Percentiles rank a stretch among this genome's conserved stretches.
phyloP scores from a whole-genome alignment of 176 grass and related monocot species.

The Elymus sibiricus region DNA sequence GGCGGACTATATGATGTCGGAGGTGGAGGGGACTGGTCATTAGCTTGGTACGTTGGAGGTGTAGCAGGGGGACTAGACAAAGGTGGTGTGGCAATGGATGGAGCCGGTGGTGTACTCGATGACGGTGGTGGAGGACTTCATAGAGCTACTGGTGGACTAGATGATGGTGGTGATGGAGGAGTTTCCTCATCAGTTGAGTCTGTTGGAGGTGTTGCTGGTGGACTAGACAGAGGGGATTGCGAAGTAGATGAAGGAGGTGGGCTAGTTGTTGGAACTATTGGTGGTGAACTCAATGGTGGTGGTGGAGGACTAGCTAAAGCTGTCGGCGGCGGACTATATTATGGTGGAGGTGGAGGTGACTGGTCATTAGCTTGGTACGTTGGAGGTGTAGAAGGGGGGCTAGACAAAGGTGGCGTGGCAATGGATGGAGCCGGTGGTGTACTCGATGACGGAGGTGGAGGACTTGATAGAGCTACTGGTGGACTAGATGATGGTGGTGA shows the following conservation, averaged over 20 bases:
- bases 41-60: background rate
- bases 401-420: background rate
- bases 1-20: background rate
- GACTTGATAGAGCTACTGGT: no score
- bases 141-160: no score
- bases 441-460: background rate
- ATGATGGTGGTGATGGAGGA: background rate
- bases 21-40: background rate
- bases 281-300: background rate
- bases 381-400: background rate
- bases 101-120: background rate
- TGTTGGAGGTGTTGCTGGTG: background rate
- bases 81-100: background rate
- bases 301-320: background rate
- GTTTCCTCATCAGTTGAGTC: no score
- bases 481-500: no score
- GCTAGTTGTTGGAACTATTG: background rate
- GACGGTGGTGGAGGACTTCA: background rate
- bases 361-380: no score
- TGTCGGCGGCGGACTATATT: background rate
- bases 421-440: background rate
- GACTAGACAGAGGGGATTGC: background rate
- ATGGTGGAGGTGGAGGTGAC: background rate
- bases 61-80: background rate
- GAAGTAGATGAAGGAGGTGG: background rate